Percentiles rank a stretch among this genome's conserved stretches.
These are phyloP conservation scores for Epichloe hybrida DNA, from an alignment of 2,329 filamentous ascomycete genomes.

Conservation along the genomic window DNA sequence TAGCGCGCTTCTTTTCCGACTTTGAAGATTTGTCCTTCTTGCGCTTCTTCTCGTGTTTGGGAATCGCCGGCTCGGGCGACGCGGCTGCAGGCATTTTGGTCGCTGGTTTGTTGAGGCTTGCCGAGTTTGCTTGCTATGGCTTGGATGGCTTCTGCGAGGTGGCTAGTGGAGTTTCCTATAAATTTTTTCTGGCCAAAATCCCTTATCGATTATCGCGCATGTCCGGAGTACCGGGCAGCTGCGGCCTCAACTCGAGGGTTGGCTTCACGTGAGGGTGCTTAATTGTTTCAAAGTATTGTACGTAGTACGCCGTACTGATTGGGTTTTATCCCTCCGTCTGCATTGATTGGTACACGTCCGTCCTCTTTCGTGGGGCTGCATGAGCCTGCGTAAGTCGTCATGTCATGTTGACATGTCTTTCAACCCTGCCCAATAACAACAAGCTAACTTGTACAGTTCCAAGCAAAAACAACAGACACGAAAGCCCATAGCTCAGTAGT, in stretches of 20 bases:
- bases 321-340: too few relatives aligned
- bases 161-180: background rate
- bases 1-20: slow-evolving; percentile 30
- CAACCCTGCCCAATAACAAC: too few relatives aligned
- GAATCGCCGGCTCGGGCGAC: slow-evolving; percentile 16
- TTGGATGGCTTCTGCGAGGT: background rate
- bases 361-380: too few relatives aligned
- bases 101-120: slow-evolving; percentile 5
- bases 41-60: slow-evolving; percentile 25
- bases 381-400: too few relatives aligned
- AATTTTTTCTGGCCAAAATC: background rate
- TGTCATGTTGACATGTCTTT: too few relatives aligned
- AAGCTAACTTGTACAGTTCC: too few relatives aligned
- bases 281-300: too few relatives aligned
- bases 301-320: too few relatives aligned
- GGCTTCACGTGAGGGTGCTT: too few relatives aligned
- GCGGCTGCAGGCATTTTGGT: slow-evolving; percentile 15
- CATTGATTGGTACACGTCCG: too few relatives aligned
- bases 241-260: background rate
- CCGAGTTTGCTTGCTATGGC: slow-evolving; percentile 2
- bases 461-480: too few relatives aligned
- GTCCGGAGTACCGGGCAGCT: background rate
- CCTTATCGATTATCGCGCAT: slow-evolving; percentile 1
- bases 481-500: too few relatives aligned
- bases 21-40: slow-evolving; percentile 22